Evolutionary conservation across 2,329 filamentous ascomycete genomes (phyloP).

Genomic region (Cercospora nicotianae): DNA sequence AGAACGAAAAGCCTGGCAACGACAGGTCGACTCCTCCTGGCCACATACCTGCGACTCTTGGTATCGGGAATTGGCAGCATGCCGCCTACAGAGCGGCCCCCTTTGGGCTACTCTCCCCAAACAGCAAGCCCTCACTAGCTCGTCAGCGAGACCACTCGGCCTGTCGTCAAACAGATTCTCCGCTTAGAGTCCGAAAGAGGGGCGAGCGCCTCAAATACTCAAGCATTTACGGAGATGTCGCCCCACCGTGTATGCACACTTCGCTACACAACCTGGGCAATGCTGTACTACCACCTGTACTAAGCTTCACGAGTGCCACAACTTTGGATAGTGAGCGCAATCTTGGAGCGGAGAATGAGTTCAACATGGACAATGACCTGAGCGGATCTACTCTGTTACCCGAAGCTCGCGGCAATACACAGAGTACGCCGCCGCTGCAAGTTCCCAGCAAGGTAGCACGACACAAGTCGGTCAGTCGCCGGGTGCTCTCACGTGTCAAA

Average conservation of each 20-base stretch:
- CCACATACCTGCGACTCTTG: conserved; percentile 18
- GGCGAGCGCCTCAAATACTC: conserved; percentile 37
- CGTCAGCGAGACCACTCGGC: conserved; percentile 38
- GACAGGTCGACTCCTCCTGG: conserved; percentile 24
- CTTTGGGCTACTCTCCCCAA: conserved; percentile 31
- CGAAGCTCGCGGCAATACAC: neutral
- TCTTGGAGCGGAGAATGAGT: neutral
- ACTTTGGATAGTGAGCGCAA: conserved; percentile 12
- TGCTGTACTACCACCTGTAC: conserved; percentile 1
- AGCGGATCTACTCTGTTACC: conserved; percentile 22
- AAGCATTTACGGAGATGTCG: conserved; percentile 28
- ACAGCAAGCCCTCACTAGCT: conserved; percentile 33
- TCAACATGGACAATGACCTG: conserved; percentile 12
- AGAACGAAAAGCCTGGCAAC: conserved; percentile 10
- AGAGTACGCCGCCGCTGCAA: conserved; percentile 6
- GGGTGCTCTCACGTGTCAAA: conserved; percentile 40
- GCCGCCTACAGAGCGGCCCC: conserved; percentile 24
- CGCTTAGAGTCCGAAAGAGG: conserved; percentile 39
- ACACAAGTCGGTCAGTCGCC: conserved; percentile 38
- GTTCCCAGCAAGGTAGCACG: conserved; percentile 27
- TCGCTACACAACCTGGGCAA: conserved; percentile 2
- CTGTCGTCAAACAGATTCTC: conserved; percentile 34
- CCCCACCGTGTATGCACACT: conserved; percentile 29
- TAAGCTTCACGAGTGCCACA: conserved; percentile 21
- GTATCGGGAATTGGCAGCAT: conserved; percentile 28